These are phyloP conservation scores for Diutina catenulata DNA, from an alignment of 1,139 yeast species.

Conservation along the genomic window DNA sequence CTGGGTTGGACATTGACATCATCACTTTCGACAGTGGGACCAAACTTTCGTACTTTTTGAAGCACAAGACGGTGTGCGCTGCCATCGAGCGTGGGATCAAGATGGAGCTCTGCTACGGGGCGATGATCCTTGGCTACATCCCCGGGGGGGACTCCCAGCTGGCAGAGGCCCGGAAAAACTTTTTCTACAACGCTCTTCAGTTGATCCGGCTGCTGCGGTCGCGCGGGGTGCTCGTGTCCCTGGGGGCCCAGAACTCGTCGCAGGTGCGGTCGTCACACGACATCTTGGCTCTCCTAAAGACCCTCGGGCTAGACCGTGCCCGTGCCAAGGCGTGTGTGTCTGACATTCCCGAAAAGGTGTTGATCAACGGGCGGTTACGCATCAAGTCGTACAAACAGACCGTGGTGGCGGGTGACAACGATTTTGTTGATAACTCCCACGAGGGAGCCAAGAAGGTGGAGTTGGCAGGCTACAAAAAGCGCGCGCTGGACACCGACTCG, in stretches of 20 bases:
- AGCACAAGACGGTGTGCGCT: constrained; percentile 75
- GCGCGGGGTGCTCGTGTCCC: constrained; percentile 66
- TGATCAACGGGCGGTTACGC: constrained; percentile 64
- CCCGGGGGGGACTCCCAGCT: constrained; percentile 12
- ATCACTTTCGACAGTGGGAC: constrained; percentile 59
- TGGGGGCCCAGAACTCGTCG: constrained; percentile 56
- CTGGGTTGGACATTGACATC: constrained; percentile 66
- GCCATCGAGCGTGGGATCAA: constrained; percentile 76
- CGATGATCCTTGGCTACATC: constrained; percentile 28
- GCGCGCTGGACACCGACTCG: constrained; percentile 15
- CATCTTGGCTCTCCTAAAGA: constrained; percentile 48
- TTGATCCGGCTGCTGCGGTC: constrained; percentile 75
- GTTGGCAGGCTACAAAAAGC: constrained; percentile 16
- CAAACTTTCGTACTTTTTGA: constrained; percentile 64
- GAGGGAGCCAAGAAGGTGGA: constrained; percentile 15
- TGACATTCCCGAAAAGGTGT: constrained; percentile 47
- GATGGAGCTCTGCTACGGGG: constrained; percentile 65
- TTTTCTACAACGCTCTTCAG: constrained; percentile 62
- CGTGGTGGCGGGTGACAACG: constrained; percentile 27
- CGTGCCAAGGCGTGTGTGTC: constrained; percentile 51
- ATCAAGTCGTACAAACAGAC: constrained; percentile 61
- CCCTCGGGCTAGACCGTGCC: constrained; percentile 59
- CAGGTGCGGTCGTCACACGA: constrained; percentile 60
- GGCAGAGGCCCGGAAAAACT: constrained; percentile 42
- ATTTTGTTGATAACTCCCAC: constrained; percentile 14